Evolutionary conservation across 2,329 filamentous ascomycete genomes (phyloP), one percentile per base, ranked within the genome.

Genomic region (Gaeumannomyces sp.): DNA sequence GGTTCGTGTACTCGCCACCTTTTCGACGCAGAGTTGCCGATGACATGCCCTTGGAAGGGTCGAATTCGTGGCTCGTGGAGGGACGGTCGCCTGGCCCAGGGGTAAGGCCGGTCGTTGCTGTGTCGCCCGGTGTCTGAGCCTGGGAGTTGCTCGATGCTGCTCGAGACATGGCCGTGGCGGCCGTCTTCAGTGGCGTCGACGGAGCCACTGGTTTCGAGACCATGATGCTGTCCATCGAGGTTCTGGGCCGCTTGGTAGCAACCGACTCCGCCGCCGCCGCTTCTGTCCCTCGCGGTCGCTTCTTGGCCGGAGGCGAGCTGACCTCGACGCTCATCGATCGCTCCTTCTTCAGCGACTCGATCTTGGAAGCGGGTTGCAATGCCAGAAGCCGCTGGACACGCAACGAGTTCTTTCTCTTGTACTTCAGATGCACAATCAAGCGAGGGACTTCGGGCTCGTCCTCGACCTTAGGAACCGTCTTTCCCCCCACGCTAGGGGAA

Each of bases 61-160:
- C 75, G 13, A 65, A 68, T 56, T 76, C 73, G 14, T 73, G 71
- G 62, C 78, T 76, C 7, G 75, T 73, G 1, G 76, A 74, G 1
- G 75, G 77, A n/a, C 75, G 75, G 59, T 77, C 76, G 64, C 71
- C 73, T 3, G 75, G 70, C 6, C 77, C 76, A 3, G 79, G 79
- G 3, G 79, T 81, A 59, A 77, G 71, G 61, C 72, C 78, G 61
- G 76, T 76, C 3, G 75, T 69, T 25, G 22, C 22, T 6, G 45
- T 19, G 10, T 80, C 80, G 27, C 81, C 80, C 0, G 84, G 83
- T 0, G 84, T 85, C 58, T 80, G 76, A 10, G 77, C 79, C 66
- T 81, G 76, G 0, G 83, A 85, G 69, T 81, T 83, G 71, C 74
- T 83, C 1, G 84, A 85, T 62, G 81, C 77, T 45, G 80, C 82